A percentile compares a stretch with the other conserved stretches of the same genome.
phyloP scores from a whole-genome alignment of 805 yeast genomes.

The Kodamaea restingae region DNA sequence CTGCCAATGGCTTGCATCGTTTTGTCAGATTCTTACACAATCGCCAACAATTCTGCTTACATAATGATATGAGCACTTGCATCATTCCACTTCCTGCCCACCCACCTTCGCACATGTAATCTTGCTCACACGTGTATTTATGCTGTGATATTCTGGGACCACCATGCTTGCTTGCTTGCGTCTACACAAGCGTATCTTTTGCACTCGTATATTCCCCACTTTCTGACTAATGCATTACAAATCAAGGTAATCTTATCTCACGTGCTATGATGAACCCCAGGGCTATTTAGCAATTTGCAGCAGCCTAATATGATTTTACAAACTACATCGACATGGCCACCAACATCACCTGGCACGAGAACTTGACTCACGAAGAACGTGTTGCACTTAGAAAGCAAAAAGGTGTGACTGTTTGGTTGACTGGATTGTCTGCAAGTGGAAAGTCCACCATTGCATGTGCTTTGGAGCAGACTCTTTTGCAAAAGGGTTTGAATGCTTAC shows the following conservation, averaged over 20 bases:
- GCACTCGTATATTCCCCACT: too few relatives aligned
- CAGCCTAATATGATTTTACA: not conserved
- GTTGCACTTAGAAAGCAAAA: slow-evolving; percentile 64
- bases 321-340: slow-evolving; percentile 64
- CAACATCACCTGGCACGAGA: slow-evolving; percentile 94
- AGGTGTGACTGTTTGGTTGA: slow-evolving; percentile 92
- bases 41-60: too few relatives aligned
- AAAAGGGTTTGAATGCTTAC: slow-evolving; percentile 68
- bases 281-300: too few relatives aligned
- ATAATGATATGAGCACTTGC: too few relatives aligned
- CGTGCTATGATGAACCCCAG: slow-evolving; percentile 11
- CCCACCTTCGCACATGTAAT: too few relatives aligned
- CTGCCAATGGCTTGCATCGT: too few relatives aligned
- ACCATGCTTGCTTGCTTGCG: too few relatives aligned
- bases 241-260: slow-evolving; percentile 1
- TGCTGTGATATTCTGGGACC: too few relatives aligned
- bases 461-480: slow-evolving; percentile 74
- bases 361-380: slow-evolving; percentile 82
- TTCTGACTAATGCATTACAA: not conserved
- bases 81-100: too few relatives aligned
- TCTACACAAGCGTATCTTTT: too few relatives aligned
- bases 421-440: slow-evolving; percentile 94
- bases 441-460: slow-evolving; percentile 95
- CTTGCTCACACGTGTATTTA: too few relatives aligned
- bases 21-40: too few relatives aligned